Evolutionary conservation across 805 yeast genomes (phyloP).

Genomic region (Yarrowia sp.): DNA sequence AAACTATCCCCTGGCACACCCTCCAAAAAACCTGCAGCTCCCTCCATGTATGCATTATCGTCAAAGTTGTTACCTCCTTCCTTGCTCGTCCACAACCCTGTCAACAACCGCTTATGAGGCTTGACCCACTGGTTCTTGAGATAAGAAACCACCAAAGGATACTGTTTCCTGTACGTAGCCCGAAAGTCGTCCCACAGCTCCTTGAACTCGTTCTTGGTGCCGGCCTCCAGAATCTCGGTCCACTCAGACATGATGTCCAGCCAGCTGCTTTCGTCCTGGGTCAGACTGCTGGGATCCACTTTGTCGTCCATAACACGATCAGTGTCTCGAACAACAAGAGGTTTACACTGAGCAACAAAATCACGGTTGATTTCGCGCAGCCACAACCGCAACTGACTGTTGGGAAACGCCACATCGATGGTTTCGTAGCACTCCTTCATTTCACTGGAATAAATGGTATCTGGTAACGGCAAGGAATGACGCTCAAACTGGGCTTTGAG

Average conservation of each 20-base stretch:
- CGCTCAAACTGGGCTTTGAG: background rate
- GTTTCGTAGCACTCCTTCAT: background rate
- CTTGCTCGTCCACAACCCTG: background rate
- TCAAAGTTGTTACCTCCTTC: too few relatives aligned
- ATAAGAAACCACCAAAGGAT: background rate
- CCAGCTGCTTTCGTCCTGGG: background rate
- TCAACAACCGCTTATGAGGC: background rate
- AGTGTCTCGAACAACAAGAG: background rate
- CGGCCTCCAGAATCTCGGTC: background rate
- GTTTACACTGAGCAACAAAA: background rate
- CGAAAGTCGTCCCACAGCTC: background rate
- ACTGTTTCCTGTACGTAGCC: background rate
- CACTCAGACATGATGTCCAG: background rate
- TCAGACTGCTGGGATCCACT: background rate
- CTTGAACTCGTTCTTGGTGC: background rate
- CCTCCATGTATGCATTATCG: background rate
- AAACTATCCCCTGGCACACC: background rate
- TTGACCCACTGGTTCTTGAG: background rate
- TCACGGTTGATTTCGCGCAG: background rate
- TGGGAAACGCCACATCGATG: background rate
- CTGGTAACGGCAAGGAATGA: background rate
- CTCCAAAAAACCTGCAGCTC: background rate
- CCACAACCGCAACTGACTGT: background rate
- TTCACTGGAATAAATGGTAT: background rate
- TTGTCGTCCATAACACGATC: background rate